A percentile compares a stretch with the other conserved stretches of the same genome.
phyloP scores from a whole-genome alignment of 164 flowering plant genomes.

The Vitis vinifera region ASM3070453v1 NC_081815.1:3169501-3170000 shows the following conservation, averaged over 20 bases:
- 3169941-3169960: no score
- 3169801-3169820: constrained; percentile 80
- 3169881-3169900: neutral
- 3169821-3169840: constrained; percentile 43
- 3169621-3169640: constrained; percentile 64
- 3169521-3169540: constrained; percentile 80
- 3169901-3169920: neutral
- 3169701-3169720: constrained; percentile 86
- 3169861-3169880: neutral
- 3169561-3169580: constrained; percentile 80
- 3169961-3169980: no score
- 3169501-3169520: constrained; percentile 94
- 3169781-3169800: constrained; percentile 69
- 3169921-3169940: no score
- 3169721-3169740: constrained; percentile 81
- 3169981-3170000: no score
- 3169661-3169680: constrained; percentile 69
- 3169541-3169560: constrained; percentile 69
- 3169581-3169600: constrained; percentile 53
- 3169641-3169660: constrained; percentile 59
- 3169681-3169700: constrained; percentile 89
- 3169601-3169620: constrained; percentile 81
- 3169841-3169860: neutral
- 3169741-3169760: constrained; percentile 82
- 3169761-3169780: constrained; percentile 67